Evolutionary conservation across 2,329 filamentous ascomycete genomes (phyloP).

Genomic region (Scytalidium sp.): DNA sequence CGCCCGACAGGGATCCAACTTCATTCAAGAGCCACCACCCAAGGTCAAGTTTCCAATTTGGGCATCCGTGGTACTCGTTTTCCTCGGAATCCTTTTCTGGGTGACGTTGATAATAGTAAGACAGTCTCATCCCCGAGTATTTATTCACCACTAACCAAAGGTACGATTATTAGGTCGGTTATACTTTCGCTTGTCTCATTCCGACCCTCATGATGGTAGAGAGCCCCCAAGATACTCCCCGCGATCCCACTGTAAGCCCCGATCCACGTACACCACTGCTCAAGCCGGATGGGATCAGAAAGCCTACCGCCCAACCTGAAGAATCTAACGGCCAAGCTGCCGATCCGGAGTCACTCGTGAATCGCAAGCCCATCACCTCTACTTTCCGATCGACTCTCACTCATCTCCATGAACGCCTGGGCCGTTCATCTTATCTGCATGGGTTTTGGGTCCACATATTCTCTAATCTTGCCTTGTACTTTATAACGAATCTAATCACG

Average conservation of each 20-base stretch:
- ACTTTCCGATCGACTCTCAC: slow-evolving; percentile 54
- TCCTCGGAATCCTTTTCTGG: slow-evolving; percentile 9
- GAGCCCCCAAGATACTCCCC: slow-evolving; percentile 45
- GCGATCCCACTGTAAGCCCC: slow-evolving; percentile 35
- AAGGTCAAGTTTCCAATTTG: slow-evolving; percentile 18
- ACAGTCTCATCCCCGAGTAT: not conserved
- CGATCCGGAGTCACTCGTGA: slow-evolving; percentile 41
- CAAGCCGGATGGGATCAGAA: slow-evolving; percentile 25
- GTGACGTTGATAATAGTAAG: slow-evolving; percentile 14
- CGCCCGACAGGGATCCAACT: slow-evolving; percentile 8
- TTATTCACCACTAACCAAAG: slow-evolving; percentile 8
- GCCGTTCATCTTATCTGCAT: slow-evolving; percentile 66
- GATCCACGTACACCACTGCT: slow-evolving; percentile 30
- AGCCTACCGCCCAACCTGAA: slow-evolving; percentile 32
- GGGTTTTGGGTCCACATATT: slow-evolving; percentile 54
- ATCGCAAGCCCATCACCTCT: slow-evolving; percentile 57
- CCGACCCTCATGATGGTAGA: slow-evolving; percentile 64
- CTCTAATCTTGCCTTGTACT: slow-evolving; percentile 37
- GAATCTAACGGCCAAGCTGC: too few species aligned
- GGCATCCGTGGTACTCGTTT: slow-evolving; percentile 14
- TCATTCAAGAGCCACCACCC: not conserved
- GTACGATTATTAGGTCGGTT: slow-evolving; percentile 37
- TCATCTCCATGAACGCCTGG: slow-evolving; percentile 61
- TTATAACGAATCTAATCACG: too few species aligned
- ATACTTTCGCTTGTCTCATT: slow-evolving; percentile 58